Evolutionary conservation across 192 early-diverging fungal genomes (phyloP).

Genomic region (Umbelopsis sp.): DNA sequence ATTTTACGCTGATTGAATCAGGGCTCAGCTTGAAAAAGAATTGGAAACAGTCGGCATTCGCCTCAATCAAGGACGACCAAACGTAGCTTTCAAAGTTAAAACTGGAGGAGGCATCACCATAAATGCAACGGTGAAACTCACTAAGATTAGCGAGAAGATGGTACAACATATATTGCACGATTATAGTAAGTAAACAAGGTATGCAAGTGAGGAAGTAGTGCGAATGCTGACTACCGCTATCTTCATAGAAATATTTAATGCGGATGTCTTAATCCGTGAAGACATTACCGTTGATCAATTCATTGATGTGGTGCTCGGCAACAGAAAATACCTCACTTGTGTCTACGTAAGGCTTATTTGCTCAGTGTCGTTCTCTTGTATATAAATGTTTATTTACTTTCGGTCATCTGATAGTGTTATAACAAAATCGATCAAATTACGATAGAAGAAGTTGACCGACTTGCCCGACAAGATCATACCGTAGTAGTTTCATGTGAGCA

Average conservation of each 20-base stretch:
- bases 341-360: conserved; percentile 69
- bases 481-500: conserved; percentile 89
- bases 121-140: conserved; percentile 88
- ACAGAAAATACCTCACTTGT: conserved; percentile 95
- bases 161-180: conserved; percentile 94
- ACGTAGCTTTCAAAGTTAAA: conserved; percentile 98
- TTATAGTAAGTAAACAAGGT: conserved; percentile 62
- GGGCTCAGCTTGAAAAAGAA: conserved; percentile 83
- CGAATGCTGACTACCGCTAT: neutral
- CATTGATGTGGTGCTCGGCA: conserved; percentile 98
- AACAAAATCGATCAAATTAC: conserved; percentile 98
- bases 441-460: conserved; percentile 91
- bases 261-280: conserved; percentile 95
- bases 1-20: conserved; percentile 1
- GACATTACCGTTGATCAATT: conserved; percentile 97
- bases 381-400: neutral
- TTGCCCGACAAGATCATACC: conserved; percentile 89
- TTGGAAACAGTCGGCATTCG: conserved; percentile 96
- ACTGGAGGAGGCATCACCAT: conserved; percentile 97
- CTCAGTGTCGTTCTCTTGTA: neutral
- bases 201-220: too few species aligned
- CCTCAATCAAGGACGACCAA: conserved; percentile 83
- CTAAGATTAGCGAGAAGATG: conserved; percentile 85
- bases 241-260: conserved; percentile 84
- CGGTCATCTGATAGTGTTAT: conserved; percentile 57